Evolutionary conservation across 441 rosid species (phyloP).

Genomic region (Dalechampia spathulata): DNA sequence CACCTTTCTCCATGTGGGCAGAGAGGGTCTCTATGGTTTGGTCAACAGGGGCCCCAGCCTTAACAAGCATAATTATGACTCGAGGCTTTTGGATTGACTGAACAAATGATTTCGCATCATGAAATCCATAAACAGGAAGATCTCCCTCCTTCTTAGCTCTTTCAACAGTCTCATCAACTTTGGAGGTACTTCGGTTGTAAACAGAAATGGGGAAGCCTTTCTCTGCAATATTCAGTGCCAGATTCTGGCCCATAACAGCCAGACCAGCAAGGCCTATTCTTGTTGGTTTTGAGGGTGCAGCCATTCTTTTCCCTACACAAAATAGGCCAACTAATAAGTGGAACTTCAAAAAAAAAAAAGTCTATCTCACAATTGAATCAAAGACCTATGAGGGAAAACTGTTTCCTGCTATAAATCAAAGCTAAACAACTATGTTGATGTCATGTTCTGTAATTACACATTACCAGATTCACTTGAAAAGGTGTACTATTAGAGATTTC

Average conservation of each 20-base stretch:
- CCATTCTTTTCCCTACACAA: constrained; percentile 38
- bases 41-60: constrained; percentile 92
- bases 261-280: constrained; percentile 94
- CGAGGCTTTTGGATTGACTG: constrained; percentile 84
- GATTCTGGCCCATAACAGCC: constrained; percentile 97
- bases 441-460: too few relatives aligned
- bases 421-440: too few relatives aligned
- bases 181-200: constrained; percentile 77
- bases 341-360: neutral
- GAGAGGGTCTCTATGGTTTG: constrained; percentile 81
- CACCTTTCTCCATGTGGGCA: constrained; percentile 75
- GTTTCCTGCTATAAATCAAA: too few relatives aligned
- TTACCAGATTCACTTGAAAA: too few relatives aligned
- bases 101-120: constrained; percentile 73
- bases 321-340: constrained; percentile 16
- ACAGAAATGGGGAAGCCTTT: constrained; percentile 97
- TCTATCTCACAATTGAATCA: neutral
- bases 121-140: constrained; percentile 79
- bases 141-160: constrained; percentile 81
- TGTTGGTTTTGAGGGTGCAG: constrained; percentile 42
- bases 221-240: constrained; percentile 89
- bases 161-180: constrained; percentile 84
- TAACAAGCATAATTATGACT: constrained; percentile 86
- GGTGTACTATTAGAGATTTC: too few relatives aligned
- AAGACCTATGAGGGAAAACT: neutral